Percentiles rank a stretch among this genome's conserved stretches.
Evolutionary conservation across 2,329 filamentous ascomycete species (phyloP).

Genomic region (Calonectria crousiana): DNA sequence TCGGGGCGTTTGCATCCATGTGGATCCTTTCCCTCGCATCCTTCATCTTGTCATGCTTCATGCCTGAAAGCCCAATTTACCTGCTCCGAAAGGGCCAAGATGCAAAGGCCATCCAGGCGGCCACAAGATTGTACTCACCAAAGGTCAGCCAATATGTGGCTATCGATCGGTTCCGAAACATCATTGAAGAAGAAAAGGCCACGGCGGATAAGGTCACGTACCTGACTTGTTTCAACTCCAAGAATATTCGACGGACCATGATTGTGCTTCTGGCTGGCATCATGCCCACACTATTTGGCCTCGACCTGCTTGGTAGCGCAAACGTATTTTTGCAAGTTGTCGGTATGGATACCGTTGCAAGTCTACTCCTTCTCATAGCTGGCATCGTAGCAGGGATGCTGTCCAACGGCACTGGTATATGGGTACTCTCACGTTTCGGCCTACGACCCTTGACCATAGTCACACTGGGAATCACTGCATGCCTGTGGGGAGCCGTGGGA

Average conservation of each 20-base stretch:
- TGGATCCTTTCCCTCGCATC: slow-evolving; percentile 37
- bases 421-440: slow-evolving; percentile 56
- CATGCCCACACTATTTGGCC: slow-evolving; percentile 57
- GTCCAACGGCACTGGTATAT: slow-evolving; percentile 58
- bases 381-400: slow-evolving; percentile 60
- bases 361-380: slow-evolving; percentile 59
- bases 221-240: slow-evolving; percentile 54
- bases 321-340: slow-evolving; percentile 52
- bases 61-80: slow-evolving; percentile 45
- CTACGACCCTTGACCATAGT: slow-evolving; percentile 54
- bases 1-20: slow-evolving; percentile 43
- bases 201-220: slow-evolving; percentile 50
- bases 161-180: slow-evolving; percentile 33
- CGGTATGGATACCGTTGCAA: slow-evolving; percentile 44
- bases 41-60: slow-evolving; percentile 39
- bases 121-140: slow-evolving; percentile 36
- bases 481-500: slow-evolving; percentile 59
- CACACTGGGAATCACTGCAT: slow-evolving; percentile 47
- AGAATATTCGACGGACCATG: slow-evolving; percentile 53
- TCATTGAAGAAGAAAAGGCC: slow-evolving; percentile 56
- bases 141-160: slow-evolving; percentile 22
- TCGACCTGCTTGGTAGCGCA: slow-evolving; percentile 55
- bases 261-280: slow-evolving; percentile 54
- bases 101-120: slow-evolving; percentile 31
- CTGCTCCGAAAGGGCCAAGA: slow-evolving; percentile 36